Conservation (phyloP, 2,329 filamentous ascomycete species). For the Hypoxylon sp. region DNA sequence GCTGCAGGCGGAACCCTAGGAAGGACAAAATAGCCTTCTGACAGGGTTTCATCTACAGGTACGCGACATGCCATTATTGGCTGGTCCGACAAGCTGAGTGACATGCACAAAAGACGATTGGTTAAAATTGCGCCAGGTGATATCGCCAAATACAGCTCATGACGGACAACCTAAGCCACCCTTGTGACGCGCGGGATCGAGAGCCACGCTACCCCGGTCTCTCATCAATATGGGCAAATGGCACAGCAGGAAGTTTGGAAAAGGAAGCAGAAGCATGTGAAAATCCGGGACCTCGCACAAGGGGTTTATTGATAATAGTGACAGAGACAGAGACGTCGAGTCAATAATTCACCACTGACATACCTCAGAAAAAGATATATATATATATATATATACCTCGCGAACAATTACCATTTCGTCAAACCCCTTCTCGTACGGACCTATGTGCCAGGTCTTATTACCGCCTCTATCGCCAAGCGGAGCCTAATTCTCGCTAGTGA, state of each 20-base stretch:
- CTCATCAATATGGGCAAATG: constrained; percentile 8
- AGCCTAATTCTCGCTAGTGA: constrained; percentile 28
- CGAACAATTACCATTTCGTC: not conserved
- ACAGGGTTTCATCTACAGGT: constrained; percentile 40
- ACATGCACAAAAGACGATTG: constrained; percentile 37
- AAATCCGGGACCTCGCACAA: constrained; percentile 25
- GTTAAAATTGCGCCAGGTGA: constrained; percentile 42
- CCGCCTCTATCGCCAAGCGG: constrained; percentile 21
- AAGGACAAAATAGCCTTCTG: constrained; percentile 41
- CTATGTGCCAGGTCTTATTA: constrained; percentile 12
- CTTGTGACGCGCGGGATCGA: constrained; percentile 29
- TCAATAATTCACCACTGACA: constrained; percentile 2
- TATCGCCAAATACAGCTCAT: constrained; percentile 40
- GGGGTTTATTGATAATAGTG: constrained; percentile 12
- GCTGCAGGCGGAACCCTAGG: constrained; percentile 30
- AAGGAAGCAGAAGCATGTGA: constrained; percentile 37
- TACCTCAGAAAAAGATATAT: not conserved
- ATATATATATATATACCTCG: not conserved
- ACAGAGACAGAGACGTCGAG: constrained; percentile 6
- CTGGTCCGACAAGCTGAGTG: constrained; percentile 31
- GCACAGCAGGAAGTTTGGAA: constrained; percentile 14
- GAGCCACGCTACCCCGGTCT: constrained; percentile 31
- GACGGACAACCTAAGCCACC: constrained; percentile 29
- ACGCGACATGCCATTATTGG: constrained; percentile 41
- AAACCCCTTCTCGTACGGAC: constrained; percentile 2